phyloP scores from a whole-genome alignment of 2,329 filamentous ascomycete genomes.

The Coniochaeta prunicola region DNA sequence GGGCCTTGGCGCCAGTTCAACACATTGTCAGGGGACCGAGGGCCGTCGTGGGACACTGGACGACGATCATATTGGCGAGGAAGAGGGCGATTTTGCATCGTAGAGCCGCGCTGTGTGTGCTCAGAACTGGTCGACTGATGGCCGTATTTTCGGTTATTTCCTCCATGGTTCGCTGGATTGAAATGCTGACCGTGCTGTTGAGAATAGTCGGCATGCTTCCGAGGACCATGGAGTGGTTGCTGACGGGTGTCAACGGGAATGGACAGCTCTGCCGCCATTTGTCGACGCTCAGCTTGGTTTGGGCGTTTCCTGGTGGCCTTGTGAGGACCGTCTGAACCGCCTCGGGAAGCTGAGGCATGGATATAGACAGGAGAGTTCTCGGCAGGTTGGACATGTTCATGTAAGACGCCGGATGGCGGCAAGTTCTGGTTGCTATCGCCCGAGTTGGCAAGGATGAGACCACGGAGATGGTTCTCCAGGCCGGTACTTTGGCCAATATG shows the following conservation, averaged over 20 bases:
- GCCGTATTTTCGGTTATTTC: not conserved
- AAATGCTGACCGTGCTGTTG: slow-evolving; percentile 16
- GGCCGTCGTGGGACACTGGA: slow-evolving; percentile 3
- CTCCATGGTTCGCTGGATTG: slow-evolving; percentile 2
- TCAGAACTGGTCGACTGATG: not conserved
- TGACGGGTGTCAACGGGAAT: slow-evolving; percentile 45
- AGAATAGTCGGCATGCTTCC: slow-evolving; percentile 13
- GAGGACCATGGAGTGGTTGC: slow-evolving; percentile 20
- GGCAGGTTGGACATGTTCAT: not conserved
- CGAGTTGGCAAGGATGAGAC: slow-evolving; percentile 51
- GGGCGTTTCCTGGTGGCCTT: slow-evolving; percentile 39
- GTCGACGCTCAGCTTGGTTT: slow-evolving; percentile 57
- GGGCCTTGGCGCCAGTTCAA: not conserved
- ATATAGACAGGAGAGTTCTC: not conserved
- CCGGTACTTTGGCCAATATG: slow-evolving; percentile 24
- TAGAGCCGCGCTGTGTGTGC: not conserved
- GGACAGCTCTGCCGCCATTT: slow-evolving; percentile 53
- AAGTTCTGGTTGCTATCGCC: slow-evolving; percentile 3
- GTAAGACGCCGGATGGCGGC: not conserved
- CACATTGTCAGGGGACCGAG: slow-evolving; percentile 10
- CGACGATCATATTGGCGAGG: not conserved
- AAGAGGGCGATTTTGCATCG: not conserved
- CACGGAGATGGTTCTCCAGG: slow-evolving; percentile 51
- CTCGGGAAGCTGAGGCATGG: not conserved
- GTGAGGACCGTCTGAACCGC: not conserved